Base-by-base conservation (phyloP, 1,139 yeast species). In the Yamadazyma triangularis region DNA sequence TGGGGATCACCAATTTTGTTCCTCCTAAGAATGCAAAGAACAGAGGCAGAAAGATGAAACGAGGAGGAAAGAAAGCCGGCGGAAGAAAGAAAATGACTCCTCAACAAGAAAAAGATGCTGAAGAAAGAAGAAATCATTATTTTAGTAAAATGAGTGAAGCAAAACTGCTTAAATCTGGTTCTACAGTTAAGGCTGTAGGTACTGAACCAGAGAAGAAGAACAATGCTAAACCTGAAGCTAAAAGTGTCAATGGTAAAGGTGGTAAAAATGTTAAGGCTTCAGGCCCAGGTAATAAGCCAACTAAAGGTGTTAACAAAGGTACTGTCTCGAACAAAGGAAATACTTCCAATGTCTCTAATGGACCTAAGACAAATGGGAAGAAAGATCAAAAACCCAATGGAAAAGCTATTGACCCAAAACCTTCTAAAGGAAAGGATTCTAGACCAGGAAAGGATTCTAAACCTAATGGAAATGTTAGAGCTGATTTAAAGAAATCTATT, bases 1-100 rank as follows among this genome's bases (percentile, higher is more conserved):
- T 77, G 16, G 79, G 79, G 1, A 62, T 76, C 23, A 70, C 66
- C 39, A 80, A 74, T 38, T 47, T 51, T 24, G 47, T 50, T 7
- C 51, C 59, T 4, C 43, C 52, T 7, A 46, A 42, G 25, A 43
- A 39, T 15, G 40, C 36, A 13, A 25, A 43, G 8, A 26, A 30
- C 3, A 51, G 42, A 26, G 28, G 33, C 4, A 43, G 41, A 15
- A 43, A 48, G 13, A 44, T 47, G 29, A 47, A 53, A 2, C 56
- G 49, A 28, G 42, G 45, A 12, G 58, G 59, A 2, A 45, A 56
- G 15, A 52, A 49, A 31, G 55, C 58, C 8, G 61, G 64, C 9
- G 30, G 38, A 34, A 40, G 45, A 51, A 50, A 45, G 47, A 36
- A 43, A 54, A 27, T 44, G 60, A 43, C 45, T 31, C 44, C 60